Percentiles rank a stretch among this genome's conserved stretches.
Evolutionary conservation across 2,329 filamentous ascomycete species (phyloP).

Genomic region (Hymenoscyphus salicellus): DNA sequence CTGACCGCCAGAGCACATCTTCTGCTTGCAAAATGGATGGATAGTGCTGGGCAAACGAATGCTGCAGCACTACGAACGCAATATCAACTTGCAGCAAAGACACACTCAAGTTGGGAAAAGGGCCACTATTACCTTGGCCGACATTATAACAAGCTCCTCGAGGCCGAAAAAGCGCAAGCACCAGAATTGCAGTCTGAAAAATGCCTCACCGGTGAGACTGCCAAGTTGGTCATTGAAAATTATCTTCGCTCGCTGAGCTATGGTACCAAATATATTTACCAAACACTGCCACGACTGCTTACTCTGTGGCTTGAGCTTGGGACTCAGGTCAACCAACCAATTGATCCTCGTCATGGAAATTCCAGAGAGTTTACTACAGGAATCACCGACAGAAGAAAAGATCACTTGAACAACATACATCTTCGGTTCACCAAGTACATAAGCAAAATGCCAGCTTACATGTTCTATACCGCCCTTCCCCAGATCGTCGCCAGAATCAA

Average conservation of each 20-base stretch:
- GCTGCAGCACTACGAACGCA: constrained; percentile 73
- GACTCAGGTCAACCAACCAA: constrained; percentile 63
- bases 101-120: constrained; percentile 79
- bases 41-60: constrained; percentile 89
- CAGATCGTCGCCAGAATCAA: constrained; percentile 96
- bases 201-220: constrained; percentile 76
- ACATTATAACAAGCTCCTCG: constrained; percentile 93
- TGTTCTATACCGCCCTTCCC: constrained; percentile 79
- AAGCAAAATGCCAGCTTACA: constrained; percentile 65
- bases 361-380: constrained; percentile 49
- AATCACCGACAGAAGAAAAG: constrained; percentile 56
- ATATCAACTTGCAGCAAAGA: constrained; percentile 78
- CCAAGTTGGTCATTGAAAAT: constrained; percentile 89
- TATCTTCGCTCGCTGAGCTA: constrained; percentile 83
- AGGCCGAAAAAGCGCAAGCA: constrained; percentile 78
- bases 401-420: constrained; percentile 68
- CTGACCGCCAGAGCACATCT: constrained; percentile 78
- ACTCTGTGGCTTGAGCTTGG: constrained; percentile 95
- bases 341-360: constrained; percentile 45
- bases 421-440: constrained; percentile 77
- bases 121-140: constrained; percentile 95
- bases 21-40: constrained; percentile 93
- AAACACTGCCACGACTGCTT: constrained; percentile 85
- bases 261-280: constrained; percentile 93
- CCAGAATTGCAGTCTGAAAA: constrained; percentile 73